phyloP scores from a whole-genome alignment of 306 rosid genomes.

The Medicago truncatula region DNA sequence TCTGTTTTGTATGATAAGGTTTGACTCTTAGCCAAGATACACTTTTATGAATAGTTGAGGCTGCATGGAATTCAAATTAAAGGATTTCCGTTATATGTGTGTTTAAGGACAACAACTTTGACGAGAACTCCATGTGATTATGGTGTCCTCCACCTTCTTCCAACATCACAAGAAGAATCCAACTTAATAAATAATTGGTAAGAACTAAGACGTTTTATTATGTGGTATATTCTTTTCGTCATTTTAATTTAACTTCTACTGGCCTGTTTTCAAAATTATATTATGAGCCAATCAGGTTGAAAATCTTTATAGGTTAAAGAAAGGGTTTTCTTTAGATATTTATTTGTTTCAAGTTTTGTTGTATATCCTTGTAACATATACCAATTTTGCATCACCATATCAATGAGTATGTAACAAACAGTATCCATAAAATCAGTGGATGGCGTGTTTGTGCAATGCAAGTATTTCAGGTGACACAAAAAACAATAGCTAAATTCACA shows the following conservation, averaged over 20 bases:
- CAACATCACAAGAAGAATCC: neutral
- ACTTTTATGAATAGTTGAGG: neutral
- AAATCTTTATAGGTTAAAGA: neutral
- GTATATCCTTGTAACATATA: neutral
- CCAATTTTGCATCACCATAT: neutral
- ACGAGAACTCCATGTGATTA: neutral
- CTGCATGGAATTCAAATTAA: neutral
- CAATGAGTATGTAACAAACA: neutral
- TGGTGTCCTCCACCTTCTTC: neutral
- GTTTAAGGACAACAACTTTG: neutral
- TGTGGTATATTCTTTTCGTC: neutral
- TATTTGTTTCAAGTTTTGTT: neutral
- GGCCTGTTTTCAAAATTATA: neutral
- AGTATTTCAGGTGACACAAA: neutral
- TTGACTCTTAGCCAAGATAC: neutral
- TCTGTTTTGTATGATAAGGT: neutral
- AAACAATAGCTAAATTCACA: neutral
- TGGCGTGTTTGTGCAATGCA: neutral
- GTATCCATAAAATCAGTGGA: neutral
- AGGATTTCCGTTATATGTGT: neutral
- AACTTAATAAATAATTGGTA: neutral
- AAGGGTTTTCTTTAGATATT: neutral
- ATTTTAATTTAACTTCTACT: neutral
- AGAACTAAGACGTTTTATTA: neutral
- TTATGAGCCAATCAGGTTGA: neutral